Evolutionary conservation across 2,329 filamentous ascomycete genomes (phyloP), one percentile per base, ranked within the genome.

Genomic region (Xenoacremonium recifei): DNA sequence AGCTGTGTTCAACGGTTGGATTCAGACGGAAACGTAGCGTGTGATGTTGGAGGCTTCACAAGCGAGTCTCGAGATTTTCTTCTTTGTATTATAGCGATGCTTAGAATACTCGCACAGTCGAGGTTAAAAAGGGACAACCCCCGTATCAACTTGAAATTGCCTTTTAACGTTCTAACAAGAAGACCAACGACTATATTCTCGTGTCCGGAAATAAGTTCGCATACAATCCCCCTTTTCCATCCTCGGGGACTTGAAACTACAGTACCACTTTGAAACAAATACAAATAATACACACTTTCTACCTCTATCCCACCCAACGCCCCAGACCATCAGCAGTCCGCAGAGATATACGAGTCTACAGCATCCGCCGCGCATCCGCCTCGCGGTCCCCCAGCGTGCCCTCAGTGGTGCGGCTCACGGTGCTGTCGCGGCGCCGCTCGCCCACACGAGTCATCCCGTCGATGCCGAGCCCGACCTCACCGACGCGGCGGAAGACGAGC

Each of bases 401-500:
- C 19, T 61, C 63, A 12, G 59, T 60, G 10, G 47, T 47, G 5
- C 51, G 56, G 49, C 68, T 73, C 12, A 65, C 55, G 4, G 68
- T 55, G 42, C 73, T 76, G 32, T 65, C 67, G 36, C 70, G 62
- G 34, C 73, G 59, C 41, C 54, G 55, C 27, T 57, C 59, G 19
- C 59, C 54, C 16, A 51, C 47, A 34, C 58, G 60, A 21, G 59
- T 57, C 71, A 80, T 71, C 3, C 71, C 71, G 47, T 74, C 68
- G 38, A 82, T 79, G 3, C 79, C 80, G 1, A 85, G 62, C 15
- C 72, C 76, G 3, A 87, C 80, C 67, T 97, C 92, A 38, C 93
- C 95, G 2, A 97, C 85, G 27, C 91, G 77, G 53, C 85, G 77
- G 48, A 96, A 73, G 18, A 97, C 76, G 1, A 81, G 77, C 48